Conservation (phyloP, 192 early-diverging fungal genomes). For the Anaeromyces robustus region DNA sequence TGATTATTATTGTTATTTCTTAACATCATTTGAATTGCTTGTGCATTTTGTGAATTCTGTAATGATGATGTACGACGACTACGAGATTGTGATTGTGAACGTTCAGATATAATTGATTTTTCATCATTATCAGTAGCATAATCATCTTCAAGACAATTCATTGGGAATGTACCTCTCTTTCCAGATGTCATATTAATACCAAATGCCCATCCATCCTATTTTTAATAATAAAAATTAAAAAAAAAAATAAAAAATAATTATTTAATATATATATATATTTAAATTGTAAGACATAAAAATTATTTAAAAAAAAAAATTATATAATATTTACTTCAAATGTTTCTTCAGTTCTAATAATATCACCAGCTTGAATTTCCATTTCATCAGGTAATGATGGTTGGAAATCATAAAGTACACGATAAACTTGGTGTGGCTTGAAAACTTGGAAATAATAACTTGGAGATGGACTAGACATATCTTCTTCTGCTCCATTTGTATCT, state of each 20-base stretch:
- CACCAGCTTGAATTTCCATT: neutral
- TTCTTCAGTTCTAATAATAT: neutral
- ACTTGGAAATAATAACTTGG: neutral
- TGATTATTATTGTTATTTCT: neutral
- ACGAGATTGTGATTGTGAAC: neutral
- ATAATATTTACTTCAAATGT: neutral
- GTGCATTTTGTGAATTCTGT: neutral
- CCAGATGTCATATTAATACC: neutral
- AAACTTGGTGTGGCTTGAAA: neutral
- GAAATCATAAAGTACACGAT: neutral
- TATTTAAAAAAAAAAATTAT: too few species aligned
- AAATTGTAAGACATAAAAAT: too few species aligned
- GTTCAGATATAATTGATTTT: neutral
- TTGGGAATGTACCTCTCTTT: neutral
- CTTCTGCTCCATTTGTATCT: neutral
- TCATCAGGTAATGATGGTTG: neutral
- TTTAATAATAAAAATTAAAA: too few species aligned
- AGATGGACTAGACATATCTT: neutral
- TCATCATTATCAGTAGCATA: neutral
- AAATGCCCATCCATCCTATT: neutral
- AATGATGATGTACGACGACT: neutral
- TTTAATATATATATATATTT: too few species aligned
- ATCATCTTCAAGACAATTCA: neutral
- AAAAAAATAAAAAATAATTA: too few species aligned
- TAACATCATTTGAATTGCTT: neutral